Base-by-base conservation (phyloP, 257 asterid species). In the Solanum bulbocastanum region DNA sequence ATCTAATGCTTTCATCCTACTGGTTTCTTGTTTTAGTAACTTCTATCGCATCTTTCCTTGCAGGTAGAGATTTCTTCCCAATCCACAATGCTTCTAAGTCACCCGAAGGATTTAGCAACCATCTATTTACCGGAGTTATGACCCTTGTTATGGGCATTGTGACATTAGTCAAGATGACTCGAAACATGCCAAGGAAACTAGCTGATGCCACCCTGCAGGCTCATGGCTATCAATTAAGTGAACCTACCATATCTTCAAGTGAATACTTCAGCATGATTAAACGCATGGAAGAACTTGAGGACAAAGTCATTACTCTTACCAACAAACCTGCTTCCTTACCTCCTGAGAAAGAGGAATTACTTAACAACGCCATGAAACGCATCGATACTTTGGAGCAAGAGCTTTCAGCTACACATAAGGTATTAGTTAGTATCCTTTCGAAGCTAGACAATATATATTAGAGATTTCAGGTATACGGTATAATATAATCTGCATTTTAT, bases 271-370 rank as follows among this genome's bases (percentile, higher is more conserved):
- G 91, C 91, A 92, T 95, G 99, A 90, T 97, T 92, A 97, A 97
- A 86, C 94, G 98, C 73, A 93, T 97, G 99, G 94, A 93, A 32
- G 98, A 95, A 73, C 86, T 96, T 22, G 99, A 97, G 90, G 99
- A 95, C 88, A 95, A 93, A 91, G 83, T 96, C 88, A 88, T 86
- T 9, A 73, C 83, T 33, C 88, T 96, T 6, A 87, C 87, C 85
- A 93, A 88, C 37, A 93, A 95, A 91, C 94, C 97, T 12, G 23
- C 86, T 6, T 30, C 90, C 42, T 94, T 97, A 94, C 94, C 98
- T 10, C 95, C 95, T 10, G 98, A 96, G 86, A 96, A 95, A 40
- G 99, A 97, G 89, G 99, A 95, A 88, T 86, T 94, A 91, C 93
- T 97, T 36, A 93, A 90, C 6, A 91, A 79, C 32, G 99, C 99